Conservation (phyloP, 352 stramenopile genomes). For the Pythium coloratum region DNA sequence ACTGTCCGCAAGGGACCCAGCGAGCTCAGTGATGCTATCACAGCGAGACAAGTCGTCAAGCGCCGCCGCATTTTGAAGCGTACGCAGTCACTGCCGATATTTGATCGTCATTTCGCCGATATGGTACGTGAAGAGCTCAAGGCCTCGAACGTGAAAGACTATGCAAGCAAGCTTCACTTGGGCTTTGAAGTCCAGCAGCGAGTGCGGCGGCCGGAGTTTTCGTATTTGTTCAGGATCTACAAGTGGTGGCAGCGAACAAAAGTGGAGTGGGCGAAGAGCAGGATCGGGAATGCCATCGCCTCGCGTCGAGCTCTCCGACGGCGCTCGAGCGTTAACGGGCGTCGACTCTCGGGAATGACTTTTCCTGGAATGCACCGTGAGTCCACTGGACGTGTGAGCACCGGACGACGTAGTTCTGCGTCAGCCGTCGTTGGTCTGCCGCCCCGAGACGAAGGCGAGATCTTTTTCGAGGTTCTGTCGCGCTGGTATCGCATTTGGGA, state of each 20-base stretch:
- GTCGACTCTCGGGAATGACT: conserved; percentile 4
- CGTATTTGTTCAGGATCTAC: conserved; percentile 53
- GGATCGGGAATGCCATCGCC: not conserved
- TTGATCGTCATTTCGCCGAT: conserved; percentile 54
- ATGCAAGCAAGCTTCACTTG: conserved; percentile 54
- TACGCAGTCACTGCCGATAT: conserved; percentile 62
- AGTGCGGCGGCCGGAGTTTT: conserved; percentile 56
- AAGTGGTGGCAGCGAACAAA: conserved; percentile 35
- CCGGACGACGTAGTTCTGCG: not conserved
- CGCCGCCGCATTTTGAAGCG: conserved; percentile 51
- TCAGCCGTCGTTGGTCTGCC: not conserved
- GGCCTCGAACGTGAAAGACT: conserved; percentile 62
- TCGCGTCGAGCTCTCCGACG: not conserved
- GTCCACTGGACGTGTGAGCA: not conserved
- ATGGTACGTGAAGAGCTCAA: conserved; percentile 59
- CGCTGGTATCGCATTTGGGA: conserved; percentile 62
- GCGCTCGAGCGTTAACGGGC: not conserved
- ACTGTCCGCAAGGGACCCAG: not conserved
- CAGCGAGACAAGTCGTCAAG: conserved; percentile 17
- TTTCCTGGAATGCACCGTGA: conserved; percentile 7
- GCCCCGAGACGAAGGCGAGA: conserved; percentile 30
- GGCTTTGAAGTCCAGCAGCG: conserved; percentile 55
- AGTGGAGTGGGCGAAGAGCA: conserved; percentile 8
- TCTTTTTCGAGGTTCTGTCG: conserved; percentile 55
- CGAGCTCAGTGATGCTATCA: conserved; percentile 3